These are phyloP conservation scores for Salix caprea DNA, from an alignment of 345 rosid species.

Conservation along the genomic window DNA sequence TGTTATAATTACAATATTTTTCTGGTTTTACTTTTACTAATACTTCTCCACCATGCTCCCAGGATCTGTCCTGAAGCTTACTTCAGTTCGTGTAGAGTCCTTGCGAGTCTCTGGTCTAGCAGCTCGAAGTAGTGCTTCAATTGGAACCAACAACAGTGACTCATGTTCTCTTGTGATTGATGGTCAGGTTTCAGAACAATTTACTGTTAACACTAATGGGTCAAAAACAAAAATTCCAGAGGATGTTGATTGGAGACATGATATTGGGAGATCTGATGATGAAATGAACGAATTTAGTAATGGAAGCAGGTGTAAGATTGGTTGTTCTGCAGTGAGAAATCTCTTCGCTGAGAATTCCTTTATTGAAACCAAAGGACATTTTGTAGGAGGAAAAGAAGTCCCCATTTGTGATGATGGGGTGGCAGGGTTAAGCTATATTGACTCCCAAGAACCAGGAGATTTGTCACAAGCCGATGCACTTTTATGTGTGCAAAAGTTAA, in stretches of 20 bases:
- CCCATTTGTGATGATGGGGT: conserved; percentile 25
- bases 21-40: neutral
- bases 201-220: conserved; percentile 15
- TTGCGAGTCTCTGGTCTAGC: conserved; percentile 65
- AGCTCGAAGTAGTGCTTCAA: conserved; percentile 34
- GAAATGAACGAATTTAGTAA: conserved; percentile 24
- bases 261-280: conserved; percentile 18
- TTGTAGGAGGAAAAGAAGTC: conserved; percentile 26
- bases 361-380: conserved; percentile 22
- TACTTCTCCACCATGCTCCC: neutral
- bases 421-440: conserved; percentile 66
- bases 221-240: conserved; percentile 24
- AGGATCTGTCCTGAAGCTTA: conserved; percentile 51
- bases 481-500: conserved; percentile 63
- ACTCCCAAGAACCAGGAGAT: conserved; percentile 90
- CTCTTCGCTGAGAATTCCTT: conserved; percentile 46
- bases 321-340: conserved; percentile 48
- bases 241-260: conserved; percentile 27
- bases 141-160: conserved; percentile 16
- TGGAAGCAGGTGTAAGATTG: conserved; percentile 26
- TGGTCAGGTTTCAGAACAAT: conserved; percentile 37
- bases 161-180: conserved; percentile 24
- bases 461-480: conserved; percentile 67
- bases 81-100: conserved; percentile 66
- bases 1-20: conserved; percentile 1